Evolutionary conservation across 306 rosid species (phyloP).

Genomic region (Purshia tridentata): DNA sequence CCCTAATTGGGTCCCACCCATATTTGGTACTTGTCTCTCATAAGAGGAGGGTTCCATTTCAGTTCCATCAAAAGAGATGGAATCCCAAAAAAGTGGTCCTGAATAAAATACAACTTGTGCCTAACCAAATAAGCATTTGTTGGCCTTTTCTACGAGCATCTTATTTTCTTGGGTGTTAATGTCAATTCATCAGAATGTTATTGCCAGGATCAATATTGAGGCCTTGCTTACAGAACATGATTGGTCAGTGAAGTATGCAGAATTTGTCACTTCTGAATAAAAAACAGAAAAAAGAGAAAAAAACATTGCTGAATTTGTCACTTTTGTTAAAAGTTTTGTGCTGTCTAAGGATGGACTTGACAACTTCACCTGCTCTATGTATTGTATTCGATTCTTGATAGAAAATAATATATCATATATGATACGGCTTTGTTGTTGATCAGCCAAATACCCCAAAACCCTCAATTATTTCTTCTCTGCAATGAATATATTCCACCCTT

Average conservation of each 20-base stretch:
- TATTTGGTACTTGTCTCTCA: neutral
- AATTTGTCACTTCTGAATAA: neutral
- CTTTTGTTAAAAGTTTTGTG: neutral
- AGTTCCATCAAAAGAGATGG: conserved; percentile 18
- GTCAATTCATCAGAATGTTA: neutral
- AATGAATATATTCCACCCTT: conserved; percentile 22
- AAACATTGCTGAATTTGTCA: neutral
- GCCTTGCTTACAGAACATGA: neutral
- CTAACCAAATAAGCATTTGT: neutral
- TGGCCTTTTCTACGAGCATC: neutral
- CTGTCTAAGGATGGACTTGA: neutral
- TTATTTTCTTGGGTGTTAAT: neutral
- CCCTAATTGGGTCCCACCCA: neutral
- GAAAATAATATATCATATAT: too few species aligned
- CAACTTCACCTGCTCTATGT: neutral
- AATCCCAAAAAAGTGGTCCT: conserved; percentile 26
- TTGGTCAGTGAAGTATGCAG: neutral
- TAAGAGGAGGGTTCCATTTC: neutral
- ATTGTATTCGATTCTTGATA: conserved; percentile 16
- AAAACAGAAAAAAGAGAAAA: neutral
- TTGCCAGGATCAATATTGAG: neutral
- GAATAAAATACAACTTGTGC: conserved; percentile 14
- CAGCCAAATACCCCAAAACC: neutral
- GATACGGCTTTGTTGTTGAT: neutral
- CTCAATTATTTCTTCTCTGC: neutral